Base-by-base conservation (phyloP, 345 rosid genomes). In the Hypericum perforatum region DNA sequence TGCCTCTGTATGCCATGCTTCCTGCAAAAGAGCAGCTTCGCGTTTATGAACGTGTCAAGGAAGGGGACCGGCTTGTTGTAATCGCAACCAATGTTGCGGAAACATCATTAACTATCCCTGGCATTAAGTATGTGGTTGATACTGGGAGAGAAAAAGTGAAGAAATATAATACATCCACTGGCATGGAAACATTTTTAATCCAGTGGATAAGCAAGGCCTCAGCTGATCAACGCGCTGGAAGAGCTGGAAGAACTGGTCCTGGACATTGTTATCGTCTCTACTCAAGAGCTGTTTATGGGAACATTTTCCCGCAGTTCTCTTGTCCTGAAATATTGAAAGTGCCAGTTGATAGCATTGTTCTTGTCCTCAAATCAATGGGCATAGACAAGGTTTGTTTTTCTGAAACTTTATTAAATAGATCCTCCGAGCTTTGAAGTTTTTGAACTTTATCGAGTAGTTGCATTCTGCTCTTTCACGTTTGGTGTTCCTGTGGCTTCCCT, bases 81-180 rank as follows among this genome's bases (percentile, higher is more conserved):
- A 76, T 86, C 59, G 89, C 97, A 5, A 90, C 97, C n/a, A 90
- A 90, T 78, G 97, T 86, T 53, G 96, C 96, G 0, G 97, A 90
- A 75, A 90, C 97, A 37, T 90, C 97, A 41, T 71, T 90, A 48
- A 90, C 98, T 3, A 91, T 87, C 58, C 98, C 96, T 0, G 92
- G 92, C 36, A 85, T 91, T 65, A 91, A 81, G 71, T 91, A 91
- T 70, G 96, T 91, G 53, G 88, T 91, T 62, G 98, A 91, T 63
- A 85, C 98, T 0, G 98, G 98, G 59, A 80, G 87, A 59, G 95
- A 77, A 64, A 91, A 87, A 70, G 86, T 76, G 59, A 91, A 91
- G 78, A 78, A 63, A 15, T 91, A 79, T 63, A 81, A 85, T 70
- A 62, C 77, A 16, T 66, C 73, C 51, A 86, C 75, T 69, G 97